Base-by-base conservation (phyloP, 305 asterid genomes). In the Fraxinus velutina region DNA sequence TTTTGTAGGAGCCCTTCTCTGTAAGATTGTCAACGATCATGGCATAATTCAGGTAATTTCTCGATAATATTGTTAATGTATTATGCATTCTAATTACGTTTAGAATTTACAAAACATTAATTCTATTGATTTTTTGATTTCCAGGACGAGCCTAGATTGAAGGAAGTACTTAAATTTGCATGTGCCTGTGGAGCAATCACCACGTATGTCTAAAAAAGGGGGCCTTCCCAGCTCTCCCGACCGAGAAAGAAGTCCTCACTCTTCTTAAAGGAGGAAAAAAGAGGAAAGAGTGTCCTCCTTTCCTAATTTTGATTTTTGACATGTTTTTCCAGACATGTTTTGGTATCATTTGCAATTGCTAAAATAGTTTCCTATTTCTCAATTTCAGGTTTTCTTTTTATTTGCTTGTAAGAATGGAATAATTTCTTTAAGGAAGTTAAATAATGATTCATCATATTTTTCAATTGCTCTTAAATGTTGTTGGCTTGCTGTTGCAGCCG, bases 121-220 rank as follows among this genome's bases (percentile, higher is more conserved):
- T n/a, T 57, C 27, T 57, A 57, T 19, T 57, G 9, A 5, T n/a
- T 4, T 39, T 29, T 13, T 29, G 8, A 34, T n/a, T 12, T 87
- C 66, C 79, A 93, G 97, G 90, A 93, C 17, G 98, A 93, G 66
- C 80, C 87, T 7, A 88, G 85, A 79, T 85, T 92, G 91, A 92
- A 77, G 93, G 90, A 88, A 83, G 92, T 86, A 29, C 86, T 93
- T 78, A 89, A 78, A 77, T 93, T 89, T 83, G 89, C 97, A 3
- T 89, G 94, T 79, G 98, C 97, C 1, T 93, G 98, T 78, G 98
- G 96, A 80, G 98, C 98, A 30, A 92, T 93, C 39, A 93, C 98
- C 47, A 93, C 98, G 2, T 22, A 22, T 22, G 24, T 22, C 90
- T 94, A 8, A 91, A 93, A 39, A 92, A 93, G 83, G 98, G 98